A percentile compares a stretch with the other conserved stretches of the same genome.
These are phyloP conservation scores for Sphagnurus paluster DNA, from an alignment of 1,284 basidiomycete species.

Conservation along the genomic window DNA sequence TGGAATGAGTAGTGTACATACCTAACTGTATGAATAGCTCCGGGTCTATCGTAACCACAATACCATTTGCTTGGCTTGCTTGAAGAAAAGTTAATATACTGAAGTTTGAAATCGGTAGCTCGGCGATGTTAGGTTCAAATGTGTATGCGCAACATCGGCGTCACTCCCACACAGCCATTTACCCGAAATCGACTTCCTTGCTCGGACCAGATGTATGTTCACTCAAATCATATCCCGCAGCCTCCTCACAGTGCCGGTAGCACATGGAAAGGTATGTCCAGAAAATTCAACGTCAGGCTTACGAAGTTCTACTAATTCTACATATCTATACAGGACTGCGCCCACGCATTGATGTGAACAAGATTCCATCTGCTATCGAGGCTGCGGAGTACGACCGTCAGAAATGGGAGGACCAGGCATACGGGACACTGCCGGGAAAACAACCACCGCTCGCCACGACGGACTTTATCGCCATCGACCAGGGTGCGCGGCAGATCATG, in stretches of 20 bases:
- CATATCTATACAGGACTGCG: constrained; percentile 56
- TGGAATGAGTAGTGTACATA: constrained; percentile 15
- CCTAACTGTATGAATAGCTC: constrained; percentile 17
- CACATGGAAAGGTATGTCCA: constrained; percentile 36
- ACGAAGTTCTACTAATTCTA: no score
- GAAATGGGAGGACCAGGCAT: constrained; percentile 79
- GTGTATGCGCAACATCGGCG: no score
- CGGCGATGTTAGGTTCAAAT: no score
- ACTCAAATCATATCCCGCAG: constrained; percentile 65
- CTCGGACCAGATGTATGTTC: constrained; percentile 35
- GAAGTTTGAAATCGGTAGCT: no score
- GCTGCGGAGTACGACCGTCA: constrained; percentile 83
- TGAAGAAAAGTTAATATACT: no score
- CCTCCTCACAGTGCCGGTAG: constrained; percentile 82
- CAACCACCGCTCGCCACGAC: constrained; percentile 86
- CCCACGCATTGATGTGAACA: constrained; percentile 84
- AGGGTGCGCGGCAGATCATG: constrained; percentile 54
- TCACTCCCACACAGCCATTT: no score
- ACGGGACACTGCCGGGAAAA: constrained; percentile 74
- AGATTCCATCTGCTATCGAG: constrained; percentile 91
- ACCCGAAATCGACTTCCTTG: no score
- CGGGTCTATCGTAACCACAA: neutral
- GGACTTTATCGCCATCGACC: constrained; percentile 88
- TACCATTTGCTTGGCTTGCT: constrained; percentile 2
- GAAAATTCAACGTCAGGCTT: neutral